Conservation (phyloP, 441 rosid species). For the Erodium trifolium region DNA sequence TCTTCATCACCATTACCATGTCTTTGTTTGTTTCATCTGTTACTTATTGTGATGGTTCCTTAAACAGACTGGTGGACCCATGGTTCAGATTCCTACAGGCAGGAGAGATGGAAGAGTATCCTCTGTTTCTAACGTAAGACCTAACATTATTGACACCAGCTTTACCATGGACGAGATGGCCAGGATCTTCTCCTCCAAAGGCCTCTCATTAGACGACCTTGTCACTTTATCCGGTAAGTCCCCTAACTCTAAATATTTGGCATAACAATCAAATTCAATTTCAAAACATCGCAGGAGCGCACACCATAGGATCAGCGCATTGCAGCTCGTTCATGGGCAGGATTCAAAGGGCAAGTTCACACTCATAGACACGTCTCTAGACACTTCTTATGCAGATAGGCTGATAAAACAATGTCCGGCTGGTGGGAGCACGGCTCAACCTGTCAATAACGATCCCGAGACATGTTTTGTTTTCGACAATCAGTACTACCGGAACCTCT, state of each 20-base stretch:
- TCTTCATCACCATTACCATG: background rate
- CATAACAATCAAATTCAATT: no score
- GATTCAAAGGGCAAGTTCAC: constrained; percentile 48
- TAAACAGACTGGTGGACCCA: constrained; percentile 51
- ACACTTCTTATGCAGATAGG: constrained; percentile 42
- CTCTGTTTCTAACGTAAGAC: constrained; percentile 47
- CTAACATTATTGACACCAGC: constrained; percentile 66
- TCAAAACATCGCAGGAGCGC: constrained; percentile 91
- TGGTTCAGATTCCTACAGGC: constrained; percentile 44
- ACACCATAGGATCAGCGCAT: constrained; percentile 79
- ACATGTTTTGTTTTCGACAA: constrained; percentile 60
- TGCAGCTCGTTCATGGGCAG: constrained; percentile 70
- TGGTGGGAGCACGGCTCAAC: constrained; percentile 33
- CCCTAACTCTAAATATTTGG: no score
- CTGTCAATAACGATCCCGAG: constrained; percentile 61
- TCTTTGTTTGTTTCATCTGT: background rate
- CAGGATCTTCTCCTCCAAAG: constrained; percentile 56
- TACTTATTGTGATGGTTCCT: constrained; percentile 15
- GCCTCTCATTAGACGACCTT: constrained; percentile 64
- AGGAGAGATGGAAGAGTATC: constrained; percentile 54
- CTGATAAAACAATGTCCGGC: constrained; percentile 54
- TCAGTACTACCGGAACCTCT: constrained; percentile 57
- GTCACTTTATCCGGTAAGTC: constrained; percentile 75
- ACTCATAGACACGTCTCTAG: constrained; percentile 50
- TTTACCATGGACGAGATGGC: constrained; percentile 67